phyloP scores from a whole-genome alignment of 345 rosid genomes.

The Eucalyptus melliodora region DNA sequence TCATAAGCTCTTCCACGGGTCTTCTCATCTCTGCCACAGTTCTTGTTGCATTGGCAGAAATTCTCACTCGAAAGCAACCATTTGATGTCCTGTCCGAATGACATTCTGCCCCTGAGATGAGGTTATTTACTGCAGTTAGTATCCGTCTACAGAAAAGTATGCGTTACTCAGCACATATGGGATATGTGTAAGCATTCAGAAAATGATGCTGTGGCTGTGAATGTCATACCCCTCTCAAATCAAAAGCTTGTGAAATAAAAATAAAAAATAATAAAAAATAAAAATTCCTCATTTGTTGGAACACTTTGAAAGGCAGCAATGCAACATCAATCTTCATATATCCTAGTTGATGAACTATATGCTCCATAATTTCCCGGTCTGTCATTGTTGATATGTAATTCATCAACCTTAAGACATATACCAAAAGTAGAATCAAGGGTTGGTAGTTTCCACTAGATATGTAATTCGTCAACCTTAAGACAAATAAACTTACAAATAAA shows the following conservation, averaged over 20 bases:
- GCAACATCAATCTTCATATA: neutral
- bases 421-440: neutral
- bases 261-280: neutral
- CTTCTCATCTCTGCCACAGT: slow-evolving; percentile 69
- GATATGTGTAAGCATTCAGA: neutral
- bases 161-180: neutral
- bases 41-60: slow-evolving; percentile 67
- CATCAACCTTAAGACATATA: neutral
- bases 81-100: slow-evolving; percentile 16
- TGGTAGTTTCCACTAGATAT: neutral
- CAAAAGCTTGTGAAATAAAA: neutral
- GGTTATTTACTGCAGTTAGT: neutral
- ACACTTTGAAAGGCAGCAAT: neutral
- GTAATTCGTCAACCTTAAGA: neutral
- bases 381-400: neutral
- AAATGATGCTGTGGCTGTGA: neutral
- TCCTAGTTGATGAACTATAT: neutral
- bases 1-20: slow-evolving; percentile 69
- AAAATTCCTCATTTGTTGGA: neutral
- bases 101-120: slow-evolving; percentile 40
- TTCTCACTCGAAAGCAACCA: slow-evolving; percentile 56
- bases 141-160: neutral
- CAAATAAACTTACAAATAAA: neutral
- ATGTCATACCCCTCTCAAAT: neutral
- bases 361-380: neutral